Evolutionary conservation across 1,284 basidiomycete species (phyloP), one percentile per base, ranked within the genome.

Genomic region (Flammula alnicola): DNA sequence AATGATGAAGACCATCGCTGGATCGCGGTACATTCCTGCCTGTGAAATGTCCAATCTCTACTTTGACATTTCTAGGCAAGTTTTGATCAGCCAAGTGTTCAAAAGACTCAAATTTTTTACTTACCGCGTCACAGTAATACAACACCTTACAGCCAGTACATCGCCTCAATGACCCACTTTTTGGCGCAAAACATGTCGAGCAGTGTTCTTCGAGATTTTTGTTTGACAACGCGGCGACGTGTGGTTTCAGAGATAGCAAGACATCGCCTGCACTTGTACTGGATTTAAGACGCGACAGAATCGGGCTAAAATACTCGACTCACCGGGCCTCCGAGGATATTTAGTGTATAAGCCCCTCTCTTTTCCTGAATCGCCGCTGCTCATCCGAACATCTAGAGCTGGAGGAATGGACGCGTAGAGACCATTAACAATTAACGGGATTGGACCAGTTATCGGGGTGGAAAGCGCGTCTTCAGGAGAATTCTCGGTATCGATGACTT

Each of bases 1-100:
- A 46, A 33, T 1, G 48, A 52, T 14, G 73, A 61, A 1, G 71
- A 72, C 83, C 86, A 88, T 36, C 71, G 68, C 50, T 75, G 76
- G 9, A 94, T 70, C 0, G 91, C 86, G 4, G 56, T 56, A 61
- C 93, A 96, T 75, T 96, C 93, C 5, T 67, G 65, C 66, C 87
- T 90, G 65, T 96, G 93, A 1, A 78, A 40, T 0, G 63, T 31
- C 93, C 93, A 96, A 62, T 95, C 93, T 32, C 68, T 66, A 27
- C 72, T 81, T 71, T 95, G 92, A 61, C 94, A 96, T 27, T 63
- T 66, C 91, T 94, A 52, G 3, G 7, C 11, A 4, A 31, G 9
- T 2, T 23, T 30, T 12, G 46, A 43, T 47, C 25, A 33, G 23
- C 47, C 19, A 2, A n/a, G 9, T 27, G 11, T 6, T 17, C 9